Evolutionary conservation across 306 rosid species (phyloP).

Genomic region (Pterocarpus santalinus): DNA sequence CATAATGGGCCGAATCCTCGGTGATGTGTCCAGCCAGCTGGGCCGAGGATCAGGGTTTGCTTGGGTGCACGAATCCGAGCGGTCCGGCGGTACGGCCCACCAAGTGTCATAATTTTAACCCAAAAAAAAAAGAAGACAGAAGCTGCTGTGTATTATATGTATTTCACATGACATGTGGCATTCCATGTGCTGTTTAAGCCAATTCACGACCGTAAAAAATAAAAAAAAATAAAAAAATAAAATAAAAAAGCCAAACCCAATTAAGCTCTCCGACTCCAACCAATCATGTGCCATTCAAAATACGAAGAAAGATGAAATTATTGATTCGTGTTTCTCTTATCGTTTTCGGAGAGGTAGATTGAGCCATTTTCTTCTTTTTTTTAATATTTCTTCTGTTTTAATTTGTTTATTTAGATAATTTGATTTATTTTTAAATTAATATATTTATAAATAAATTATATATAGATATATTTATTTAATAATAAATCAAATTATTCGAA

Average conservation of each 20-base stretch:
- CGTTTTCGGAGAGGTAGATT: background rate
- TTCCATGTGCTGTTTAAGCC: conserved; percentile 39
- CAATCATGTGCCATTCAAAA: conserved; percentile 41
- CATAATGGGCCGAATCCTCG: background rate
- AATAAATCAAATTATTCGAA: no score
- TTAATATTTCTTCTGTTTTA: no score
- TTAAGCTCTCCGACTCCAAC: conserved; percentile 22
- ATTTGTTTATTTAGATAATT: no score
- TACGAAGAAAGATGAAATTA: conserved; percentile 19
- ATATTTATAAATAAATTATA: no score
- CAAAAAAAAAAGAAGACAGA: background rate
- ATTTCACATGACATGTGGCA: conserved; percentile 34
- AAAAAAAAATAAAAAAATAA: no score
- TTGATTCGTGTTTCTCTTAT: background rate
- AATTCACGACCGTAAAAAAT: background rate
- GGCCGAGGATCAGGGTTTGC: no score
- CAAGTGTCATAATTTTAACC: background rate
- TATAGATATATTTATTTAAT: no score
- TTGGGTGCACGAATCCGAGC: no score
- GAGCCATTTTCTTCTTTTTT: background rate
- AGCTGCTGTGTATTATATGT: background rate
- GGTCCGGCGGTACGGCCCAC: background rate
- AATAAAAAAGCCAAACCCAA: conserved; percentile 23
- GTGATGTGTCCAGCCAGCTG: no score
- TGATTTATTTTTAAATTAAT: no score